phyloP scores from a whole-genome alignment of 495 filamentous ascomycete genomes.

The Pyronema omphalodes region DNA sequence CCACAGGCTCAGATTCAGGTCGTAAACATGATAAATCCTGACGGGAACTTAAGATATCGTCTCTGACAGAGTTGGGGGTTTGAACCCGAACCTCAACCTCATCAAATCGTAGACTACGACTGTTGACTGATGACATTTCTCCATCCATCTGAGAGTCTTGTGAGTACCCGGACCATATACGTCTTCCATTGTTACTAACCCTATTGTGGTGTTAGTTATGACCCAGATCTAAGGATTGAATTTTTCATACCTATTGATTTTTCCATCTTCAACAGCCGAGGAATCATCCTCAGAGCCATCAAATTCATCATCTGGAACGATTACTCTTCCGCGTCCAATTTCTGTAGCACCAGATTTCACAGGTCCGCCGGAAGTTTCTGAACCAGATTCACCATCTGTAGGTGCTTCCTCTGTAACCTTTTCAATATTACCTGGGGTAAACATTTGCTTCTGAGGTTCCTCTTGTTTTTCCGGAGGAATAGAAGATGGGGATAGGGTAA shows the following conservation, averaged over 20 bases:
- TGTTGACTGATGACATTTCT: not conserved
- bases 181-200: slow-evolving; percentile 2
- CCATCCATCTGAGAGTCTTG: slow-evolving; percentile 7
- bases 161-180: slow-evolving; percentile 18
- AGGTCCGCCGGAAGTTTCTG: not conserved
- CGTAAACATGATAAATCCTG: slow-evolving; percentile 2
- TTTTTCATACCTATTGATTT: not conserved
- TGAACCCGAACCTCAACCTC: slow-evolving; percentile 13
- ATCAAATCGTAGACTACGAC: slow-evolving; percentile 8
- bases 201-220: not conserved
- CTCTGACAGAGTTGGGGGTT: slow-evolving; percentile 15
- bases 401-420: slow-evolving; percentile 1
- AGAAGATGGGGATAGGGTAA: not conserved
- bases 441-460: not conserved
- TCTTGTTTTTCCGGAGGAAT: not conserved
- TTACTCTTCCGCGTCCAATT: not conserved
- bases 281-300: not conserved
- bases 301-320: not conserved
- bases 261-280: not conserved
- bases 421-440: not conserved
- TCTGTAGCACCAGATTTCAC: not conserved
- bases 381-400: not conserved
- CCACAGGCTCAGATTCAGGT: too few species aligned
- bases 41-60: slow-evolving; percentile 10
- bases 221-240: not conserved